Conservation (phyloP, 257 asterid genomes). For the Gynochthodes officinalis region DNA sequence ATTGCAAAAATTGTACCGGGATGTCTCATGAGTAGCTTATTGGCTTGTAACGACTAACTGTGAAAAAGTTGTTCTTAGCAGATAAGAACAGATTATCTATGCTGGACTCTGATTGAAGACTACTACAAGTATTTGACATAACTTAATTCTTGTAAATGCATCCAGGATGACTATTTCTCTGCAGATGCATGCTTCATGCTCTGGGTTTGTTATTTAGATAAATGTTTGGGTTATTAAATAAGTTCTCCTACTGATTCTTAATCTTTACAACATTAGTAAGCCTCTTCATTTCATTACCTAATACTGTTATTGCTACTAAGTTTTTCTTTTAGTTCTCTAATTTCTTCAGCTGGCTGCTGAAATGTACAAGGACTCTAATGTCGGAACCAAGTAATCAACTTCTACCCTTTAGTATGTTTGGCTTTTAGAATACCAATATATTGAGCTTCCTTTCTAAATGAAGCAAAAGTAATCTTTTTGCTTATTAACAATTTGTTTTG, state of each 20-base stretch:
- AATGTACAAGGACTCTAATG: too few species aligned
- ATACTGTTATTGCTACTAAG: too few species aligned
- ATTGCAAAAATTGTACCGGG: not conserved
- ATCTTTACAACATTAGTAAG: too few species aligned
- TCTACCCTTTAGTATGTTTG: conserved; percentile 84
- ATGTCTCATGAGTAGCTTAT: not conserved
- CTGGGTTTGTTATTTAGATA: too few species aligned
- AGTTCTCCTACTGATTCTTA: too few species aligned
- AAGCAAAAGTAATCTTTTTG: not conserved
- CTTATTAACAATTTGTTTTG: not conserved
- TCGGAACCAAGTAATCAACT: conserved; percentile 91
- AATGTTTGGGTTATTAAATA: too few species aligned
- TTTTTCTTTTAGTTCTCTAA: too few species aligned
- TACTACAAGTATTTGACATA: not conserved
- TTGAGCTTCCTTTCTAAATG: conserved; percentile 13
- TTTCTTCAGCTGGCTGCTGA: too few species aligned
- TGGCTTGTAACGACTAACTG: too few species aligned
- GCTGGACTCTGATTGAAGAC: not conserved
- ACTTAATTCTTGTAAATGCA: not conserved
- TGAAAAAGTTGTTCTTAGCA: not conserved
- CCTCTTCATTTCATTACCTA: too few species aligned
- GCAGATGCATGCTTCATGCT: too few species aligned
- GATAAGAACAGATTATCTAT: not conserved
- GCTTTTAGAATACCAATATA: conserved; percentile 9
- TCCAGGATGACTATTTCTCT: too few species aligned